phyloP scores from a whole-genome alignment of 257 asterid species.

The Solanum habrochaites region DNA sequence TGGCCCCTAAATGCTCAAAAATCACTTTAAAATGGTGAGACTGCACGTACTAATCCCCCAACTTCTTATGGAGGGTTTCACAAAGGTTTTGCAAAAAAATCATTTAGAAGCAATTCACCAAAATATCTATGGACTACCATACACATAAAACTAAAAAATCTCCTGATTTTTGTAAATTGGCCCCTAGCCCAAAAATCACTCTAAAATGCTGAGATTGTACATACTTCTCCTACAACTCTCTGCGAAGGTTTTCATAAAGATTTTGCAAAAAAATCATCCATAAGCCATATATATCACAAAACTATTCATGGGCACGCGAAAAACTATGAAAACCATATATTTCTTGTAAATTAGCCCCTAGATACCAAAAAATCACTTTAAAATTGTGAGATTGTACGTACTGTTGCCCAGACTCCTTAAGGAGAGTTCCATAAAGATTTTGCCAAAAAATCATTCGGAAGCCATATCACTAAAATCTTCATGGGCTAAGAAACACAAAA shows the following conservation, averaged over 20 bases:
- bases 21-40: background rate
- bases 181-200: background rate
- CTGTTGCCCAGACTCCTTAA: background rate
- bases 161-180: too few species aligned
- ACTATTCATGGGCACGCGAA: too few species aligned
- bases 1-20: background rate
- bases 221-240: too few species aligned
- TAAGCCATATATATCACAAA: background rate
- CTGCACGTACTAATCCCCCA: too few species aligned
- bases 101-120: background rate
- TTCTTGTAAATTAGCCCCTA: background rate
- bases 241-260: background rate
- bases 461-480: background rate
- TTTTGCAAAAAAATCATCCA: too few species aligned
- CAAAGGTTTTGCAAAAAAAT: too few species aligned
- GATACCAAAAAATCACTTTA: background rate
- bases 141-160: background rate
- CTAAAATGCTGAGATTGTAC: too few species aligned
- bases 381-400: background rate
- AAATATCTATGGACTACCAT: accelerated
- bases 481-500: background rate
- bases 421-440: background rate
- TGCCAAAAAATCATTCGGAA: accelerated
- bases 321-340: too few species aligned
- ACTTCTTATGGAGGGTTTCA: background rate